Base-by-base conservation (phyloP, 164 flowering plant genomes). In the Vitis amurensis region DNA sequence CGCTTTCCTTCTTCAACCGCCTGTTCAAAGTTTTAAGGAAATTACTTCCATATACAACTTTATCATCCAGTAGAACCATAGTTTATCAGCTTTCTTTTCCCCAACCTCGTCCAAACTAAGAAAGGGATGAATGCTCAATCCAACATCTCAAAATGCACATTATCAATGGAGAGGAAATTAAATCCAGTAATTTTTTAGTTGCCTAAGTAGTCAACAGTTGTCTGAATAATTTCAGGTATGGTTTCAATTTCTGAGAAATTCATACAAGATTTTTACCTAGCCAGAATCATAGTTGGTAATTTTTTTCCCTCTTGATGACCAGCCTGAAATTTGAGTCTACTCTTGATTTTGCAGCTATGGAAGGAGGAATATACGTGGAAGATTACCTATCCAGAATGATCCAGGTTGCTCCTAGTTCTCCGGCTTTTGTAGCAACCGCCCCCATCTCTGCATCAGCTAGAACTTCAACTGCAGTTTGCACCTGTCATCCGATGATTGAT, bases 371-470 rank as follows among this genome's bases (percentile, higher is more conserved):
- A 31, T 56, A 11, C 14, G 12, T 59, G 23, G 16, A 9, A n/a
- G 31, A 60, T 11, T 73, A 79, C 85, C 79, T 66, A 55, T 82
- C 83, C 48, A 79, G 79, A 73, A 82, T 63, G 49, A 82, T 68
- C 82, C 85, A 82, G 58, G 77, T 66, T 58, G 85, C 85, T 74
- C 73, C 68, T 15, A 79, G 73, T 57, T 79, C 81, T 51, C 15
- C 12, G 9, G 79, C 82, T 70, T 72, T 52, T 17, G 60, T 27
- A 3, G 85, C 82, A 59, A 77, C 76, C 2, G 74, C 61, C 8
- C 80, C 78, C 50, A 64, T 51, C 55, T 51, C 23, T 11, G 72
- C 73, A 68, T 73, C 64, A 1, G 66, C 66, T 10, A 78, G 62
- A 58, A 78, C 69, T 37, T 55, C 59, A 31, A 76, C 82, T 71